A percentile compares a stretch with the other conserved stretches of the same genome.
Evolutionary conservation across 2,329 filamentous ascomycete species (phyloP).

Genomic region (Venturiaceae sp.): DNA sequence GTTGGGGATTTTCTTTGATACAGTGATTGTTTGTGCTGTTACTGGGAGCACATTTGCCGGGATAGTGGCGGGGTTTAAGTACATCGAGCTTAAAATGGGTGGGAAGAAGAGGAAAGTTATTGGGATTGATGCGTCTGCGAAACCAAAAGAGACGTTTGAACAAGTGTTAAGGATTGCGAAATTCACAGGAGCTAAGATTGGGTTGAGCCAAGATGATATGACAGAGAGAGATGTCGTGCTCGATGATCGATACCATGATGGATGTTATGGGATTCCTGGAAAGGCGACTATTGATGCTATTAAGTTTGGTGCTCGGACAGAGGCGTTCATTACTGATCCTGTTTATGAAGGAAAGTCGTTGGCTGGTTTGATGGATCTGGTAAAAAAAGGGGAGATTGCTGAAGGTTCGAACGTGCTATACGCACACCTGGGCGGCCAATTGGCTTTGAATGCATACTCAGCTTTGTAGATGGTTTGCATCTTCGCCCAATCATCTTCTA

Average conservation of each 20-base stretch:
- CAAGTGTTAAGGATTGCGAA: slow-evolving; percentile 59
- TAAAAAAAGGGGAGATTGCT: slow-evolving; percentile 51
- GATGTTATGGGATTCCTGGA: slow-evolving; percentile 58
- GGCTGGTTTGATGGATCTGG: slow-evolving; percentile 61
- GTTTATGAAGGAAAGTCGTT: slow-evolving; percentile 71
- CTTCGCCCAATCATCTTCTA: too few relatives aligned
- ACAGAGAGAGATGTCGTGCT: slow-evolving; percentile 53
- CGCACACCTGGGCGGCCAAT: slow-evolving; percentile 60
- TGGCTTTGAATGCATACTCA: slow-evolving; percentile 57
- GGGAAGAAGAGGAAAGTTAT: slow-evolving; percentile 45
- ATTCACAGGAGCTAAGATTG: slow-evolving; percentile 47
- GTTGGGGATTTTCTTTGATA: slow-evolving; percentile 54
- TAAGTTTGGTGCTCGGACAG: slow-evolving; percentile 55
- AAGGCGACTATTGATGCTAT: slow-evolving; percentile 58
- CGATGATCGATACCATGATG: slow-evolving; percentile 56
- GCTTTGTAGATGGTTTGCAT: too few relatives aligned
- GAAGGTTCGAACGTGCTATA: slow-evolving; percentile 57
- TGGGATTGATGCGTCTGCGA: slow-evolving; percentile 58
- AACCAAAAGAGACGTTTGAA: slow-evolving; percentile 49
- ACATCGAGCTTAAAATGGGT: slow-evolving; percentile 41
- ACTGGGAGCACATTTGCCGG: slow-evolving; percentile 63
- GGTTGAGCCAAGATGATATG: slow-evolving; percentile 54
- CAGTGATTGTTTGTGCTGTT: slow-evolving; percentile 58
- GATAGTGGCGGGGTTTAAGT: slow-evolving; percentile 50
- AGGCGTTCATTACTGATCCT: slow-evolving; percentile 65